A percentile compares a stretch with the other conserved stretches of the same genome.
Evolutionary conservation across 192 early-diverging fungal species (phyloP).

Genomic region (Gaertneriomyces semiglobifer): DNA sequence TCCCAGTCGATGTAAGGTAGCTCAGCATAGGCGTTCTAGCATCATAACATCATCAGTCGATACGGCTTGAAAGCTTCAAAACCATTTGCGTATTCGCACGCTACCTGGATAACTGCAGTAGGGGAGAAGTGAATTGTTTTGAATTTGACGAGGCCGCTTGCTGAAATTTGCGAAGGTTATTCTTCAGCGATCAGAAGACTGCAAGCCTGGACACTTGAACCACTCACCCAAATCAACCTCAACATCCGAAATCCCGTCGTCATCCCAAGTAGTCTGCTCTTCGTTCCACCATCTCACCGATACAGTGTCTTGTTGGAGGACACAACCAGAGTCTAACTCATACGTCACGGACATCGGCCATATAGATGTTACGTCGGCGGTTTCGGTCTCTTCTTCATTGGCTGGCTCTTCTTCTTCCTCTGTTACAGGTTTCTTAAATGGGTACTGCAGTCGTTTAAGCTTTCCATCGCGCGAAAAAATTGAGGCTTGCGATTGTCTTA

Average conservation of each 20-base stretch:
- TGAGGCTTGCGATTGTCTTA: constrained; percentile 9
- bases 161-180: constrained; percentile 7
- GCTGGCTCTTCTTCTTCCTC: constrained; percentile 37
- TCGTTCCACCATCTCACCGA: constrained; percentile 48
- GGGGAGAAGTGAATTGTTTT: constrained; percentile 49
- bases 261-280: constrained; percentile 37
- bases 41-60: neutral
- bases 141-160: constrained; percentile 42
- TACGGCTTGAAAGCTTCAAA: neutral
- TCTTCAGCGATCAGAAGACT: neutral
- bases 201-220: neutral
- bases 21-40: constrained; percentile 46
- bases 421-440: constrained; percentile 43
- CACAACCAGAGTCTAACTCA: constrained; percentile 29
- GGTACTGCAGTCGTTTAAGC: constrained; percentile 42
- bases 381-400: constrained; percentile 15
- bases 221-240: constrained; percentile 49
- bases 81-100: too few species aligned
- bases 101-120: constrained; percentile 45
- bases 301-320: constrained; percentile 35
- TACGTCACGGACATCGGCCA: constrained; percentile 49
- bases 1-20: constrained; percentile 46
- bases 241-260: constrained; percentile 47
- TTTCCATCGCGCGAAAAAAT: constrained; percentile 41
- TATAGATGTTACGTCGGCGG: constrained; percentile 29